Evolutionary conservation across 192 early-diverging fungal species (phyloP), one percentile per base, ranked within the genome.

Genomic region (Backusella macrospora): DNA sequence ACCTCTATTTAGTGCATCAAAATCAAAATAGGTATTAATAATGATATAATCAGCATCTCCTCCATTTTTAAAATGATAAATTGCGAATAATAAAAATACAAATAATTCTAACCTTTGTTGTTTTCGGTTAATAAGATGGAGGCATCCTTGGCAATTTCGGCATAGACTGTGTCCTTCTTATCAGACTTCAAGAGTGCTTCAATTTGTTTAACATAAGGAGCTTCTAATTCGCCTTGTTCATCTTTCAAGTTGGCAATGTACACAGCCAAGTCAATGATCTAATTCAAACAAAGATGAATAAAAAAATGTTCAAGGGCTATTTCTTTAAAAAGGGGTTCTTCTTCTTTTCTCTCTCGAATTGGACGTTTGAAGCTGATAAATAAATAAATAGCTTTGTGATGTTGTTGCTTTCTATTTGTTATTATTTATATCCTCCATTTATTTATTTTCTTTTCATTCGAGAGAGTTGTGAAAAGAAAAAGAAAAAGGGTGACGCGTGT

Each of bases 211-310:
- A 86, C 71, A 46, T 84, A 80, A 82, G 84, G 59, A 71, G 65
- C 48, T 65, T 82, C 79, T 62, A 78, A 72, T 70, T 88, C 76
- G 16, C 79, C 65, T 73, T 82, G 84, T 67, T 85, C 86, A 15
- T 78, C 84, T 73, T 85, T 86, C 63, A 88, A 82, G 34, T 76
- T 79, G 70, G 84, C 84, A 77, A 95, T 85, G 65, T 91, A 90
- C 59, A 83, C 78, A 44, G 92, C 92, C 64, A 95, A 86, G 77
- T 95, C 92, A 46, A 81, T 73, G 68, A 90, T 84, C 90, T 95
- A 74, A 49, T 42, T 13, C 12, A 67, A 9, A 66, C 16, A 39
- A 38, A 38, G 15, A 59, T 26, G 55, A 18, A 26, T 59, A 65
- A n/a, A 38, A 16, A 15, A 65, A 26, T 34, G 15, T 14, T 65